A percentile compares a stretch with the other conserved stretches of the same genome.
Conservation (phyloP, 140 eudicot species). For the Ambrosia hybrid region DNA sequence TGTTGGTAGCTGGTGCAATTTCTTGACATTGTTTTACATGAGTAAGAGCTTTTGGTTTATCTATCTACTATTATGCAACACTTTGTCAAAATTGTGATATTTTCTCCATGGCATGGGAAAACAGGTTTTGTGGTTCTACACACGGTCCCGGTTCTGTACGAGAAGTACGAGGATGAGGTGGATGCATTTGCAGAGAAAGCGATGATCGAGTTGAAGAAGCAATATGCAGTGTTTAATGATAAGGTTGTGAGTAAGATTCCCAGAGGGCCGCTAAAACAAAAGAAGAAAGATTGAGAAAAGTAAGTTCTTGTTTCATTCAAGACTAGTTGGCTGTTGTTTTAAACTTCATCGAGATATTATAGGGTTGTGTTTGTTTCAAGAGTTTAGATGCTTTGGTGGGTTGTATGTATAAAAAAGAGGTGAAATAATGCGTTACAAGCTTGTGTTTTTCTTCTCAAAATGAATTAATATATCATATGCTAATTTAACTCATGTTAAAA, state of each 20-base stretch:
- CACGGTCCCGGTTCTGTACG: slow-evolving; percentile 73
- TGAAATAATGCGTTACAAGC: slow-evolving; percentile 5
- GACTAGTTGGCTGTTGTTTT: slow-evolving; percentile 12
- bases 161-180: slow-evolving; percentile 69
- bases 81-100: background rate
- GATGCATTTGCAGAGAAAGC: slow-evolving; percentile 71
- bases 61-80: background rate
- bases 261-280: slow-evolving; percentile 58
- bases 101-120: background rate
- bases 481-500: no score
- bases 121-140: slow-evolving; percentile 65
- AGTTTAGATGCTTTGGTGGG: slow-evolving; percentile 21
- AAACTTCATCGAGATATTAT: background rate
- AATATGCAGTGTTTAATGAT: slow-evolving; percentile 66
- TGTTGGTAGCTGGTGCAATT: slow-evolving; percentile 73
- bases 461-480: no score
- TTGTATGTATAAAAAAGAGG: slow-evolving; percentile 20
- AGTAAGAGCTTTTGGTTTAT: slow-evolving; percentile 39
- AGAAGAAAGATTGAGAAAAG: slow-evolving; percentile 49
- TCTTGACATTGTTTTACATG: slow-evolving; percentile 78
- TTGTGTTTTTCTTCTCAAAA: background rate
- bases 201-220: slow-evolving; percentile 60
- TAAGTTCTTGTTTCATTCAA: background rate
- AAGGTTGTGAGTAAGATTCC: slow-evolving; percentile 78
- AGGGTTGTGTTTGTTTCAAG: slow-evolving; percentile 14